Evolutionary conservation across 163 green algal genomes (phyloP), one percentile per base, ranked within the genome.

Genomic region (Scenedesmus sp.): DNA sequence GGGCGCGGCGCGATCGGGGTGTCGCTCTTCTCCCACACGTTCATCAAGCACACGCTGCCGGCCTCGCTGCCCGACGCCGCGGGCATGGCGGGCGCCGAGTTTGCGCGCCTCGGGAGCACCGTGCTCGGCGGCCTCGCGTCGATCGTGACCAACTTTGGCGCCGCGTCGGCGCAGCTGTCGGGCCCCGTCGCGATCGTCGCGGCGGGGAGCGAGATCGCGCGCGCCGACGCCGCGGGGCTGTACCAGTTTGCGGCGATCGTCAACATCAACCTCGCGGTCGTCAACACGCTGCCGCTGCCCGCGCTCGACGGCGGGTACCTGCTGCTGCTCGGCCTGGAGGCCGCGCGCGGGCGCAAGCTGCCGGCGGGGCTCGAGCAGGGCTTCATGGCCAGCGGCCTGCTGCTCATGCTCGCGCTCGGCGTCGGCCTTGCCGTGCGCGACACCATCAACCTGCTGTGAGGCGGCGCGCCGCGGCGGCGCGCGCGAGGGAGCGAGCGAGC

Each of bases 221-320:
- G 89, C 22, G 85, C 82, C 7, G 90, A 96, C 78, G 45, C 81
- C 2, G 86, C 84, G 7, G 89, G 89, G 28, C 84, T 96, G 39
- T 95, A 89, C 75, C 89, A 95, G 82, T 98, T 97, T 88, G 91
- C 88, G 33, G 94, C 94, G 42, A 92, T 98, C 50, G 83, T 98
- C 26, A 97, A 97, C 83, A 92, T 98, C 84, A 98, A 98, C 85
- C 85, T 98, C 67, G 94, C 93, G 3, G 83, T 95, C 6, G 92
- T 97, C 36, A 98, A 98, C 78, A 71, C 91, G 26, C 82, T 98
- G 70, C 94, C 94, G 0, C 85, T 98, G 77, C 94, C 94, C 9
- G 92, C 89, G 15, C 84, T 97, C 67, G 92, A 97, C 74, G 93
- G 93, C 13, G 94, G 94, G 22, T 97, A 96, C 87, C 82, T 97